Conservation (phyloP, 768 basidiomycete species). For the Lentinula boryana region DNA sequence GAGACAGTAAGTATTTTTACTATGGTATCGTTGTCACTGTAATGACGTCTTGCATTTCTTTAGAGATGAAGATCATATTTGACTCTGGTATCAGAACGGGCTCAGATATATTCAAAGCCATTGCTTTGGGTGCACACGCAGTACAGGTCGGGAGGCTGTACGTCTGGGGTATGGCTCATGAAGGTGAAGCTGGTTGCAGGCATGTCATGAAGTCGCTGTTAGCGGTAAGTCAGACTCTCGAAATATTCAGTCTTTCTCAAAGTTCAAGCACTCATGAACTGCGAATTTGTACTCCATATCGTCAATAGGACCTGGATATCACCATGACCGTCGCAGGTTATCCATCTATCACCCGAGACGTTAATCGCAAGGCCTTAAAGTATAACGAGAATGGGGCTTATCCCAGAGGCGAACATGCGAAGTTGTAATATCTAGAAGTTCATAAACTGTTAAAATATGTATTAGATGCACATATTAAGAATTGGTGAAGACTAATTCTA, state of each 20-base stretch:
- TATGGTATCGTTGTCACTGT: not conserved
- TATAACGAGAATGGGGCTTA: conserved; percentile 2
- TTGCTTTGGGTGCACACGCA: conserved; percentile 49
- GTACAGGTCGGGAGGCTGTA: conserved; percentile 44
- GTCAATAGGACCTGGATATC: conserved; percentile 30
- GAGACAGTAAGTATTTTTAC: conserved; percentile 29
- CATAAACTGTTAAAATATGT: no score
- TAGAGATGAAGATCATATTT: conserved; percentile 45
- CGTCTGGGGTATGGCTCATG: conserved; percentile 48
- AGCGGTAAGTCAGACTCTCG: conserved; percentile 23
- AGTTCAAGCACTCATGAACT: no score
- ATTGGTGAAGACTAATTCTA: no score
- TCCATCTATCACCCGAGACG: conserved; percentile 21
- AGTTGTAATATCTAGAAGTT: not conserved
- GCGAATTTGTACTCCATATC: not conserved
- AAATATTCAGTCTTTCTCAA: no score
- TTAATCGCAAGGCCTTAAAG: conserved; percentile 7
- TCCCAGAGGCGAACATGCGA: conserved; percentile 4
- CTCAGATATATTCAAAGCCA: conserved; percentile 50
- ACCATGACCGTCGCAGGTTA: conserved; percentile 39
- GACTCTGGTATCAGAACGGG: conserved; percentile 50
- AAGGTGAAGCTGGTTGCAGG: conserved; percentile 43
- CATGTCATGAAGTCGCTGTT: conserved; percentile 50
- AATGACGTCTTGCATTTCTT: not conserved
- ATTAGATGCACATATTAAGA: no score